Conservation (phyloP, 805 yeast genomes). For the Schwanniomyces yamadae region DNA sequence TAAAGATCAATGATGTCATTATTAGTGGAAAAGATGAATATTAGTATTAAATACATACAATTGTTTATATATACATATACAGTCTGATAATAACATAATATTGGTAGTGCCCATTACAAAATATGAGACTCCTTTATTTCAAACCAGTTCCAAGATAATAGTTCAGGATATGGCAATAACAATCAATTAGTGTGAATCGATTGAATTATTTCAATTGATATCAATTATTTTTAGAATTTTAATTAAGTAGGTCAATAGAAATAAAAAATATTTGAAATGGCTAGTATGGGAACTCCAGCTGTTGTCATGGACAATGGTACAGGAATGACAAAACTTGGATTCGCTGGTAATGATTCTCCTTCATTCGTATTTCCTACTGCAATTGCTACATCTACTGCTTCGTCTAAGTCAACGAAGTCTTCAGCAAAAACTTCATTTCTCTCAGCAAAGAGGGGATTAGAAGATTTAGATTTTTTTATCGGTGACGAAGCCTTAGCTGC, state of each 20-base stretch:
- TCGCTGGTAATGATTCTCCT: slow-evolving; percentile 98
- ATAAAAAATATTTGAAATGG: slow-evolving; percentile 46
- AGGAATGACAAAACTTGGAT: slow-evolving; percentile 94
- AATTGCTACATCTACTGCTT: slow-evolving; percentile 69
- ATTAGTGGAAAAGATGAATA: slow-evolving; percentile 82
- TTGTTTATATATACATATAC: slow-evolving; percentile 3
- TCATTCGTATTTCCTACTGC: slow-evolving; percentile 98
- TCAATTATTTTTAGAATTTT: too few species aligned
- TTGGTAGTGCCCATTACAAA: too few species aligned
- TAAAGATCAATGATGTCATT: slow-evolving; percentile 95
- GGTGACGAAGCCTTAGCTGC: slow-evolving; percentile 95
- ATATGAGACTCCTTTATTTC: too few species aligned
- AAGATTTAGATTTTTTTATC: slow-evolving; percentile 89
- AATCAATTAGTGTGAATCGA: too few species aligned
- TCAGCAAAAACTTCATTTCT: slow-evolving; percentile 51
- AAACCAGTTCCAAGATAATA: too few species aligned
- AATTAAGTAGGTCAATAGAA: too few species aligned
- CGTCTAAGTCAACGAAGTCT: slow-evolving; percentile 42
- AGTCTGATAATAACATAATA: too few species aligned
- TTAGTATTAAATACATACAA: too few species aligned
- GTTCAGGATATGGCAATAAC: too few species aligned
- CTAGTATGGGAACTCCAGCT: slow-evolving; percentile 78
- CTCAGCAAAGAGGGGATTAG: slow-evolving; percentile 80
- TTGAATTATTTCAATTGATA: too few species aligned
- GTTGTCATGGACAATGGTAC: slow-evolving; percentile 99